Conservation (phyloP, 768 basidiomycete species). For the Xerocomus spinulosus region DNA sequence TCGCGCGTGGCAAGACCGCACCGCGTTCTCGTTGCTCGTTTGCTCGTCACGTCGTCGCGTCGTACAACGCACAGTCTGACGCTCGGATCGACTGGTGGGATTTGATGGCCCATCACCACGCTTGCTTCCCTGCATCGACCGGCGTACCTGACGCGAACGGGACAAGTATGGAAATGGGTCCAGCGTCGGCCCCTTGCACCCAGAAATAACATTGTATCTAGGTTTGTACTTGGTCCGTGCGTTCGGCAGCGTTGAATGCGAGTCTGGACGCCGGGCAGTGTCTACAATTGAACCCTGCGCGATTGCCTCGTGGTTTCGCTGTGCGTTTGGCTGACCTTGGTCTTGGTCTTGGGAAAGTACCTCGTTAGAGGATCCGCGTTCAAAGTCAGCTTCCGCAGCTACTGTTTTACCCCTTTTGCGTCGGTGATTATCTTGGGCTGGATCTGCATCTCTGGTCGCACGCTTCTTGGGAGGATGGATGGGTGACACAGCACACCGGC, state of each 20-base stretch:
- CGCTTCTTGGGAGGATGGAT: conserved; percentile 48
- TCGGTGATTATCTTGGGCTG: conserved; percentile 15
- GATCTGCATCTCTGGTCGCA: conserved; percentile 29
- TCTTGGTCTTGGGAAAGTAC: conserved; percentile 8
- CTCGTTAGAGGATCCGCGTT: conserved; percentile 18
- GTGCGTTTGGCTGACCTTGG: not conserved
- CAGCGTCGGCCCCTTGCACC: conserved; percentile 15
- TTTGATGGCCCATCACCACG: conserved; percentile 5
- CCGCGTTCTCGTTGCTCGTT: not conserved
- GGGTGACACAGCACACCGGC: conserved; percentile 33
- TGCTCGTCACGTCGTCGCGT: conserved; percentile 2
- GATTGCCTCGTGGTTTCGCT: not conserved
- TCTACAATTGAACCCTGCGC: conserved; percentile 5
- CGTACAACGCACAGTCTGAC: not conserved
- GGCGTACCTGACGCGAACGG: conserved; percentile 9
- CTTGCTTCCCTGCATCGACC: conserved; percentile 10
- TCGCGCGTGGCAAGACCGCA: not conserved
- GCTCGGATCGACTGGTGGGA: not conserved
- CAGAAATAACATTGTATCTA: conserved; percentile 8
- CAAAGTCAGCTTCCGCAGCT: conserved; percentile 5
- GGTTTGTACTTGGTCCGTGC: conserved; percentile 31
- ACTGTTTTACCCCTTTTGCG: conserved; percentile 32
- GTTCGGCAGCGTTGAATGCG: conserved; percentile 18
- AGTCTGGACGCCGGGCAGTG: conserved; percentile 1
- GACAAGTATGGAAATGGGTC: conserved; percentile 20